phyloP scores from a whole-genome alignment of 164 flowering plant genomes.

The Magnolia changhungtana region DNA sequence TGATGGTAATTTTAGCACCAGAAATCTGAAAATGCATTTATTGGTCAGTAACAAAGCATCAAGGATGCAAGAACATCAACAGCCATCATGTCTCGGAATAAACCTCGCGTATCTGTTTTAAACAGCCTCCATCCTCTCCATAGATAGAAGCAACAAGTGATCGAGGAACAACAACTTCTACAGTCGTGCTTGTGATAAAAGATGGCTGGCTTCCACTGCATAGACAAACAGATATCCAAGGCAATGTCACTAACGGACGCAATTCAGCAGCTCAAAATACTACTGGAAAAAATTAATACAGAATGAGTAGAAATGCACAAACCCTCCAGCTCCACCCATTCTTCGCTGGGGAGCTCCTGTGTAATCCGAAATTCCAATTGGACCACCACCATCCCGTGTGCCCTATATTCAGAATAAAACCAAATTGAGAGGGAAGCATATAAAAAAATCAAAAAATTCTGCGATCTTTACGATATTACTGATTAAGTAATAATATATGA shows the following conservation, averaged over 20 bases:
- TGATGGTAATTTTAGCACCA: conserved; percentile 78
- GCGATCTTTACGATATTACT: too few relatives aligned
- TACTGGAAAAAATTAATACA: background rate
- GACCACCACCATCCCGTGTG: conserved; percentile 45
- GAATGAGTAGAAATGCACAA: conserved; percentile 12
- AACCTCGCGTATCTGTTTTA: conserved; percentile 39
- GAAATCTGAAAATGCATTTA: conserved; percentile 58
- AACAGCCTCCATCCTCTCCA: conserved; percentile 85
- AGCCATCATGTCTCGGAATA: background rate
- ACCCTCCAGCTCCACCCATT: conserved; percentile 64
- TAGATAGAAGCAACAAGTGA: conserved; percentile 67
- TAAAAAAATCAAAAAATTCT: too few relatives aligned
- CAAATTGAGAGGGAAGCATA: background rate
- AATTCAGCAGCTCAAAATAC: background rate
- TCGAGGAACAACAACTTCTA: conserved; percentile 89
- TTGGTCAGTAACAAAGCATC: conserved; percentile 6
- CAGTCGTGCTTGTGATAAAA: conserved; percentile 75
- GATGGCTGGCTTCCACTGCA: conserved; percentile 64
- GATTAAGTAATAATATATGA: too few relatives aligned
- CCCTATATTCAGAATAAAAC: conserved; percentile 37
- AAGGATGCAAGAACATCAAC: background rate
- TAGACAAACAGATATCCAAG: conserved; percentile 1
- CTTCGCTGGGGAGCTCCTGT: conserved; percentile 59
- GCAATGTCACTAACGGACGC: background rate
- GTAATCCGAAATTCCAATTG: conserved; percentile 55